These are phyloP conservation scores for Chloris gayana DNA, from an alignment of 176 grass and related monocot genomes.

Conservation along the genomic window DNA sequence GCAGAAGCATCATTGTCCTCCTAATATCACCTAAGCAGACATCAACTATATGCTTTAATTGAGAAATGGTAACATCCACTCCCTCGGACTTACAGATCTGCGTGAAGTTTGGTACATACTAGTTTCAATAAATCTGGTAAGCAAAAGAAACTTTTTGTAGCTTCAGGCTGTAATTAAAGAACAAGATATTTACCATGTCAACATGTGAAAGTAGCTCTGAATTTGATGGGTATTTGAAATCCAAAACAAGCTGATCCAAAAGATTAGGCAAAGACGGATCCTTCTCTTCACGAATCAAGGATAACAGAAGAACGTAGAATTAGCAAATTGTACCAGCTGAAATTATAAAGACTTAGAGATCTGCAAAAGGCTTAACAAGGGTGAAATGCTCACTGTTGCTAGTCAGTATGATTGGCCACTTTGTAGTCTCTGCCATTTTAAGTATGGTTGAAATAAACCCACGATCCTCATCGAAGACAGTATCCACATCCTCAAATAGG, in stretches of 20 bases:
- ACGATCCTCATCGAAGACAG: slow-evolving; percentile 86
- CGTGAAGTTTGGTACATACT: slow-evolving; percentile 19
- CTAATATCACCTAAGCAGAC: slow-evolving; percentile 86
- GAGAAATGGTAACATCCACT: slow-evolving; percentile 49
- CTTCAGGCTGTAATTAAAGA: slow-evolving; percentile 12
- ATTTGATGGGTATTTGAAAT: slow-evolving; percentile 76
- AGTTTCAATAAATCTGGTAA: slow-evolving; percentile 27
- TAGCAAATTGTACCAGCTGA: slow-evolving; percentile 24
- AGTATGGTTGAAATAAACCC: slow-evolving; percentile 91
- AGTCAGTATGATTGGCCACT: slow-evolving; percentile 94
- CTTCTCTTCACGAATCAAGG: slow-evolving; percentile 56
- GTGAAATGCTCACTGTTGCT: slow-evolving; percentile 82
- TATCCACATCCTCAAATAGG: slow-evolving; percentile 96
- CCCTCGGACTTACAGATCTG: slow-evolving; percentile 88
- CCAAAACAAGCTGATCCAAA: slow-evolving; percentile 69
- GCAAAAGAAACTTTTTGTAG: background rate
- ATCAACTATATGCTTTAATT: slow-evolving; percentile 62
- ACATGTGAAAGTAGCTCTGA: slow-evolving; percentile 80
- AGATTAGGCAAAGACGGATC: slow-evolving; percentile 75
- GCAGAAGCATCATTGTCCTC: slow-evolving; percentile 71
- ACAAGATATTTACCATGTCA: slow-evolving; percentile 58
- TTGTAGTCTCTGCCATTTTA: slow-evolving; percentile 77
- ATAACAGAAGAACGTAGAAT: slow-evolving; percentile 32
- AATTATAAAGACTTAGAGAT: slow-evolving; percentile 23
- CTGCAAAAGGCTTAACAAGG: slow-evolving; percentile 18